These are phyloP conservation scores for Hypomontagnella submonticulosa DNA, from an alignment of 495 filamentous ascomycete species.

Conservation along the genomic window DNA sequence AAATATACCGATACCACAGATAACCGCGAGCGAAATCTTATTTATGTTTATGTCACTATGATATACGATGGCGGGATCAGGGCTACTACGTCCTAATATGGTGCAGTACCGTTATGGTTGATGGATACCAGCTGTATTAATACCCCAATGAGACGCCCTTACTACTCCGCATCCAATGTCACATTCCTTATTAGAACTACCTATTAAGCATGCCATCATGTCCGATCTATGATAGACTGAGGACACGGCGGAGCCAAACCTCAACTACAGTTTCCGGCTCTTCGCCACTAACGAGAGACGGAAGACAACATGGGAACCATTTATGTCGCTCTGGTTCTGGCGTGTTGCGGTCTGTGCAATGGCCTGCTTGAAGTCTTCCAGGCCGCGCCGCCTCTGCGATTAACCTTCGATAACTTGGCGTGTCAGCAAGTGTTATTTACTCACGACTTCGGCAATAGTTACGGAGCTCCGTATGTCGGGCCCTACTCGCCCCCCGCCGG, in stretches of 20 bases:
- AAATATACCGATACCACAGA: too few species aligned
- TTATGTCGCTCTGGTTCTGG: conserved; percentile 12
- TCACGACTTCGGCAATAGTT: conserved; percentile 80
- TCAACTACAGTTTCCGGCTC: not conserved
- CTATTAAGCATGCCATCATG: not conserved
- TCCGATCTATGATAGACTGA: not conserved
- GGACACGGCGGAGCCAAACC: not conserved
- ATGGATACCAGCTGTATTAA: not conserved
- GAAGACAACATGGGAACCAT: conserved; percentile 4
- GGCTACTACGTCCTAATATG: too few species aligned
- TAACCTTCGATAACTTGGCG: conserved; percentile 20
- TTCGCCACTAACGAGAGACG: not conserved
- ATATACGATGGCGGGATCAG: too few species aligned
- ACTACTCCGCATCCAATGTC: conserved; percentile 31
- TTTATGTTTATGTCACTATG: too few species aligned
- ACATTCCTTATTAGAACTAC: conserved; percentile 28
- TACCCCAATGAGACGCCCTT: conserved; percentile 11
- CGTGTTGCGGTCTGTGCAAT: conserved; percentile 21
- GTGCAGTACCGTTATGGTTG: too few species aligned
- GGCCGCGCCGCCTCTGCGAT: conserved; percentile 39
- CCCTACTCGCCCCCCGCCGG: conserved; percentile 73
- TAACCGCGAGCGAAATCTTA: too few species aligned
- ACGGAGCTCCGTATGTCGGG: conserved; percentile 83
- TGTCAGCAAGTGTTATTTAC: conserved; percentile 65
- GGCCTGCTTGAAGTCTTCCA: conserved; percentile 42